Evolutionary conservation across 208 protist genomes (phyloP), one percentile per base, ranked within the genome.

Genomic region (Leishmania turanica): DNA sequence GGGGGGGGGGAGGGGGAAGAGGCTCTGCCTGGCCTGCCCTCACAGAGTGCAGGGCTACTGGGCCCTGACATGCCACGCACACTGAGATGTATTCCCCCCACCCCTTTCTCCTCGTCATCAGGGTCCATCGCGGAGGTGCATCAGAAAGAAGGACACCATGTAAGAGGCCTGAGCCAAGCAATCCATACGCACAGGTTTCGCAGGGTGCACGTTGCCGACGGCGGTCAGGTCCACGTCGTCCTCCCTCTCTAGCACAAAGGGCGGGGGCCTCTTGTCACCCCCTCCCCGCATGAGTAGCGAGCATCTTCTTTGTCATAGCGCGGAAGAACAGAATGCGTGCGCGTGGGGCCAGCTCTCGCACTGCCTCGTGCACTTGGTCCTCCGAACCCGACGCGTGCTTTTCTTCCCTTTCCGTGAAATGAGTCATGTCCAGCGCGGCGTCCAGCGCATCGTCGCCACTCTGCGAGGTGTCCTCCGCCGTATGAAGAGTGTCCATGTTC

Each of bases 301-400:
- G 82, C 85, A 89, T 84, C 72, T 90, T 93, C 70, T 95, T 95
- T n/a, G 91, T 95, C 93, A 96, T 92, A 17, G 91, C 91, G 15
- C 93, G 89, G 75, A 96, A 86, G 79, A 93, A 96, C 34, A 90
- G 85, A 8, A 86, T 69, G 24, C 91, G 89, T 2, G 93, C 91
- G 21, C 91, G 88, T 7, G 83, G 65, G 2, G 78, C 77, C 72
- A 94, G 49, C 31, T 86, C 79, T 8, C 72, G 74, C 75, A 93
- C 15, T 70, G 81, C 60, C 34, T 69, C 40, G 1, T 69, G 37
- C 42, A 60, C 65, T n/a, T 51, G 4, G 24, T 74, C 73, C 49
- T 81, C 65, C 42, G n/a, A 34, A 17, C 49, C 17, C 6, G 37
- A 40, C 5, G 54, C 24, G 34, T 65, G 53, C 27, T 4, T 47